These are phyloP conservation scores for Epicoccum sorghinum DNA, from an alignment of 2,329 filamentous ascomycete genomes.

Conservation along the genomic window DNA sequence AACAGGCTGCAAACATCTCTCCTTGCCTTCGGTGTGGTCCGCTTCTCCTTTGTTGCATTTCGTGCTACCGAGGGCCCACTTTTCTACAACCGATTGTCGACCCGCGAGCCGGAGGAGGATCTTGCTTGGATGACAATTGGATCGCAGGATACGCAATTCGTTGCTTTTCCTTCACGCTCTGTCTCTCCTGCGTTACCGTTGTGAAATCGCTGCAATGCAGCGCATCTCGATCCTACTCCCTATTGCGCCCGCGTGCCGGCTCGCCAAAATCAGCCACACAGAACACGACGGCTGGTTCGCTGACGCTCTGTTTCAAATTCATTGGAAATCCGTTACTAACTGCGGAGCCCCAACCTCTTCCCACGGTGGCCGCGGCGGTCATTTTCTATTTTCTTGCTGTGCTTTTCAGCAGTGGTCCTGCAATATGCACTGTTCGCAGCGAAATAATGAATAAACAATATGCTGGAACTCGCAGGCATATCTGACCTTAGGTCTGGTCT, in stretches of 20 bases:
- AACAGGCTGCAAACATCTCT: slow-evolving; percentile 27
- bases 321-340: slow-evolving; percentile 4
- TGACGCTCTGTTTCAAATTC: slow-evolving; percentile 11
- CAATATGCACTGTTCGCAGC: neutral
- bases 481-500: too few species aligned
- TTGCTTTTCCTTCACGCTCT: slow-evolving; percentile 12
- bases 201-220: slow-evolving; percentile 1
- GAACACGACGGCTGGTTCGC: slow-evolving; percentile 2
- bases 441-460: neutral
- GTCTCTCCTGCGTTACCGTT: slow-evolving; percentile 11
- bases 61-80: slow-evolving; percentile 18
- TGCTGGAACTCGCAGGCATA: neutral
- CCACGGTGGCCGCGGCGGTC: neutral
- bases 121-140: slow-evolving; percentile 12
- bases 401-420: neutral
- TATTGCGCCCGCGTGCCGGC: neutral
- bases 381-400: neutral
- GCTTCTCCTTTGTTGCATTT: slow-evolving; percentile 28
- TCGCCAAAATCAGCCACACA: slow-evolving; percentile 8
- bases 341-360: slow-evolving; percentile 3
- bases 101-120: slow-evolving; percentile 10
- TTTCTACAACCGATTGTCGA: slow-evolving; percentile 10
- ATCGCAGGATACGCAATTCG: slow-evolving; percentile 9
- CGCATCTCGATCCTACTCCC: neutral
- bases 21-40: slow-evolving; percentile 22